Evolutionary conservation across 306 rosid genomes (phyloP).

Genomic region (Canavalia ensiformis): DNA sequence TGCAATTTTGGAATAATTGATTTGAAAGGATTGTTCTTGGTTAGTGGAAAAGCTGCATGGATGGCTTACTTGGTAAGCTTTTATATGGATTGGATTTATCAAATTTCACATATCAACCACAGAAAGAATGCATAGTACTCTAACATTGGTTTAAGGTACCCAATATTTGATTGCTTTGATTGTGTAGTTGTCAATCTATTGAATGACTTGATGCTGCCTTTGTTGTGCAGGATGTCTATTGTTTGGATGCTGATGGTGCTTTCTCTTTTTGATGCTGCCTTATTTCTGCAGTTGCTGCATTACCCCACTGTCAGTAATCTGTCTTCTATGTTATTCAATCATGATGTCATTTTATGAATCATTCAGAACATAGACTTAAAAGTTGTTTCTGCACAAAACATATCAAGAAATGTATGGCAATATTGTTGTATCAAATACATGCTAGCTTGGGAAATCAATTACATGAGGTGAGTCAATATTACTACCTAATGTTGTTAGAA

Average conservation of each 20-base stretch:
- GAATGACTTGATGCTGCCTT: slow-evolving; percentile 33
- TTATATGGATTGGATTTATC: slow-evolving; percentile 36
- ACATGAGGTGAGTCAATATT: no score
- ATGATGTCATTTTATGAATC: slow-evolving; percentile 26
- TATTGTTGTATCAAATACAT: no score
- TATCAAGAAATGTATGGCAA: no score
- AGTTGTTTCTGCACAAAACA: no score
- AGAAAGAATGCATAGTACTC: slow-evolving; percentile 2
- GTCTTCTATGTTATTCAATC: slow-evolving; percentile 42
- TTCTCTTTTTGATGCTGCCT: slow-evolving; percentile 89
- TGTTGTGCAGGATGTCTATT: slow-evolving; percentile 78
- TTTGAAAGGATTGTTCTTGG: slow-evolving; percentile 82
- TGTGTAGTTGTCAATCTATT: slow-evolving; percentile 36
- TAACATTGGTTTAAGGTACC: slow-evolving; percentile 22
- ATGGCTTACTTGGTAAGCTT: slow-evolving; percentile 87
- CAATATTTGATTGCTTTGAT: slow-evolving; percentile 38
- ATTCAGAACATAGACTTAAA: no score
- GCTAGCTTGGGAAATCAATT: no score
- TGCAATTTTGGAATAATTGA: slow-evolving; percentile 83
- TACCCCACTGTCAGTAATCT: slow-evolving; percentile 74
- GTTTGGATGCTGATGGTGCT: slow-evolving; percentile 94
- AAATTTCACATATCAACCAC: slow-evolving; percentile 22
- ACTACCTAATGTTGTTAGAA: no score
- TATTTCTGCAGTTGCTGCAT: slow-evolving; percentile 87
- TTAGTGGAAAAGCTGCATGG: slow-evolving; percentile 97